Evolutionary conservation across 352 stramenopile genomes (phyloP), one percentile per base, ranked within the genome.

Genomic region (Phytophthora syringae): DNA sequence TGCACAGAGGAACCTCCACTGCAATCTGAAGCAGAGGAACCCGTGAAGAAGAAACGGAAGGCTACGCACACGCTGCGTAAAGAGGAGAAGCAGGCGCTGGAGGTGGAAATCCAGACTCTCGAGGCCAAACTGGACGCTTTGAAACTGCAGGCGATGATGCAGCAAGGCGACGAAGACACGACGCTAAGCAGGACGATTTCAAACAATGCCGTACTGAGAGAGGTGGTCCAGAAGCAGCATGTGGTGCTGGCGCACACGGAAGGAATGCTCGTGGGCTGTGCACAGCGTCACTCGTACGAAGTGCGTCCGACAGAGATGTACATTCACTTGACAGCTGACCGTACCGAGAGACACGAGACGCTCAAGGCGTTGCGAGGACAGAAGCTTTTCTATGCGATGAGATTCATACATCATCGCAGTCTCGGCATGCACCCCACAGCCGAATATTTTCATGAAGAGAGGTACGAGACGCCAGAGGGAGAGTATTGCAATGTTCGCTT

Each of bases 401-500:
- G 62, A 5, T 84, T 74, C 49, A 64, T 80, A 30, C 24, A 67
- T 3, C 50, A 79, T 16, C 72, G 76, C 10, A 74, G 62, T 28
- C 47, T 58, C 3, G 52, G 63, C 6, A 54, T 83, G 47, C 54
- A 81, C 20, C 75, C 61, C 5, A 64, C 63, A 0, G 27, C 64
- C 1, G 60, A 70, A 32, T 80, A 70, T 60, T 67, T 70, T 30
- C 50, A 81, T 30, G 62, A 76, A 40, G 68, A 80, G 52, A 66
- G 60, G 10, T 88, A 82, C 51, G 74, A 81, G 48, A 81, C 72
- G 0, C 27, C 60, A 0, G 59, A 73, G 2, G 71, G 80, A 27
- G 70, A 87, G 28, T 78, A 65, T 15, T 84, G 76, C 53, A 75
- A 71, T 30, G 48, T 74, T 3, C 76, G 72, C 22, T 86, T 84